Evolutionary conservation across 805 yeast species (phyloP).

Genomic region (Candida vaughaniae): DNA sequence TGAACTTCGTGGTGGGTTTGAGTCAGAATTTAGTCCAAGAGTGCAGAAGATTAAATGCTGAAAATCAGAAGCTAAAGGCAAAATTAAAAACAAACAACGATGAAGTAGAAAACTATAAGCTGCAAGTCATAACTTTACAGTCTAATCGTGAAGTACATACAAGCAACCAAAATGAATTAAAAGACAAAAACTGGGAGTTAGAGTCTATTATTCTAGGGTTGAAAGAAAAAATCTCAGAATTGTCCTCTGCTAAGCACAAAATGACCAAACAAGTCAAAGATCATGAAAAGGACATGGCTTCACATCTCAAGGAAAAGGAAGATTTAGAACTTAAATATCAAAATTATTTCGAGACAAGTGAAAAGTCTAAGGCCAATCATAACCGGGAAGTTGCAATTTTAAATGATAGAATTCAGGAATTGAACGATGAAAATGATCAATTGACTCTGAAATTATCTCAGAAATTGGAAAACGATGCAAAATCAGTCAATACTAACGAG

Average conservation of each 20-base stretch:
- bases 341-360: constrained; percentile 39
- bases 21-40: constrained; percentile 71
- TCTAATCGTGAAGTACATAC: constrained; percentile 33
- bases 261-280: constrained; percentile 32
- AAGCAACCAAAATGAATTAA: constrained; percentile 47
- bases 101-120: constrained; percentile 40
- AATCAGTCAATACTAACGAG: neutral
- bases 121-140: constrained; percentile 33
- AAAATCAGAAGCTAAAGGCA: constrained; percentile 48
- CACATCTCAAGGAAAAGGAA: constrained; percentile 49
- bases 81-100: constrained; percentile 43
- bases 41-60: constrained; percentile 69
- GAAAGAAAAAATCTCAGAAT: constrained; percentile 41
- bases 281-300: constrained; percentile 24
- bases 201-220: constrained; percentile 51
- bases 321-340: constrained; percentile 40
- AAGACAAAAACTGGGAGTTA: constrained; percentile 65
- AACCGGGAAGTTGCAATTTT: constrained; percentile 47
- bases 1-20: constrained; percentile 69
- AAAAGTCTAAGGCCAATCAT: constrained; percentile 32
- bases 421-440: constrained; percentile 69
- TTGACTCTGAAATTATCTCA: constrained; percentile 39
- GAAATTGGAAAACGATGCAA: neutral
- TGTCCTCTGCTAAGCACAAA: constrained; percentile 41
- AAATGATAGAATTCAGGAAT: constrained; percentile 51